Conservation (phyloP, 2,329 filamentous ascomycete species). For the Amauroascus niger region DNA sequence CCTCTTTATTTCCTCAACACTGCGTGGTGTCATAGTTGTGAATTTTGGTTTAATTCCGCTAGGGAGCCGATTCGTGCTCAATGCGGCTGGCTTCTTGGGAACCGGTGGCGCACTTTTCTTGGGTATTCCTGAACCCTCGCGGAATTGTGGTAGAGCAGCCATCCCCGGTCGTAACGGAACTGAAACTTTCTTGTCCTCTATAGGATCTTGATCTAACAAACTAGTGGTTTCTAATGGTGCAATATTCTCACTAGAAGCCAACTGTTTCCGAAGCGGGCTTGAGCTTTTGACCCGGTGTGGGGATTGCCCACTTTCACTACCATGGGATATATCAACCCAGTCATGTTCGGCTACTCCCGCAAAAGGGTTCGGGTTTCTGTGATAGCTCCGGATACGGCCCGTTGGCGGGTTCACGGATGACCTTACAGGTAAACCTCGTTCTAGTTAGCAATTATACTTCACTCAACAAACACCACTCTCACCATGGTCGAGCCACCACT, state of each 20-base stretch:
- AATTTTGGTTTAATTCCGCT: background rate
- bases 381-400: conserved; percentile 58
- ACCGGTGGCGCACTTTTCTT: conserved; percentile 43
- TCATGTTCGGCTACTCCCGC: conserved; percentile 63
- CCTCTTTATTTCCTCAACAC: background rate
- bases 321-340: conserved; percentile 52
- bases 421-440: conserved; percentile 58
- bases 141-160: background rate
- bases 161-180: background rate
- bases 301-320: background rate
- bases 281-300: background rate
- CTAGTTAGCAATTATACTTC: conserved; percentile 17
- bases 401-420: conserved; percentile 60
- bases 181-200: background rate
- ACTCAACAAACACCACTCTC: conserved; percentile 21
- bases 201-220: background rate
- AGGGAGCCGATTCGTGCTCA: conserved; percentile 20
- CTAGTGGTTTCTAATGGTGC: background rate
- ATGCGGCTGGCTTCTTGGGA: conserved; percentile 51
- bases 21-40: background rate
- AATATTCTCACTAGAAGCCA: background rate
- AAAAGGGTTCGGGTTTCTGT: conserved; percentile 74
- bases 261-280: background rate
- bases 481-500: conserved; percentile 58
- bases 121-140: background rate